Base-by-base conservation (phyloP, 2,329 filamentous ascomycete species). In the Zasmidium citrigriseum region DNA sequence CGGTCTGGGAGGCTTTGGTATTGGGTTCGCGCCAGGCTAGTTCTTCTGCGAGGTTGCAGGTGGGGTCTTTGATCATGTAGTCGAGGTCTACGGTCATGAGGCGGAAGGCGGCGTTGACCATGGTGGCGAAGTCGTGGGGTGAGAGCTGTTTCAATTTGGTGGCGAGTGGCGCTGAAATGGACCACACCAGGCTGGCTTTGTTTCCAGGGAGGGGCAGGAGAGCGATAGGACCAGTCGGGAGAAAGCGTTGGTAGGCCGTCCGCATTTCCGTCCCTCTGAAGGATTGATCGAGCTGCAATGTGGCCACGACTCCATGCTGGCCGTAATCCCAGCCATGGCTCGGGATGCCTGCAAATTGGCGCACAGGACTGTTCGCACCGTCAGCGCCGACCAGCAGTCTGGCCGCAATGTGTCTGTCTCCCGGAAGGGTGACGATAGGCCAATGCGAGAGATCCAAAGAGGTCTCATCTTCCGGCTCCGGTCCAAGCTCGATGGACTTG, bases 51-150 rank as follows among this genome's bases (percentile, higher is more conserved):
- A 80, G 76, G 12, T 79, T 74, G 9, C 60, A 54, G 22, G 64
- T 55, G 9, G 66, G 46, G 44, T 85, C 80, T 0, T 83, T 86
- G 75, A 96, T 89, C 81, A 98, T 86, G 76, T 90, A 98, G 44
- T 84, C 83, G 3, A 99, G 78, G 73, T 99, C 95, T 1, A 89
- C 85, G 16, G 89, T 83, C 58, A 83, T 83, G 18, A 99, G 82
- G 12, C 92, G 86, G 79, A 99, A 97, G 0, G 91, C 95, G 0
- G 93, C 92, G 71, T 99, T 98, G 65, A 99, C 90, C 83, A 93
- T 89, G 27, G 91, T 88, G 16, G 88, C 78, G 70, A 99, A 96
- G 70, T 96, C 89, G 50, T 80, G 78, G 0, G 86, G 74, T 0
- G 86, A 78, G 3, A 99, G 82, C 38, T 83, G 84, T 78, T 96